A percentile compares a stretch with the other conserved stretches of the same genome.
phyloP scores from a whole-genome alignment of 106 monocot species.

The Allium fistulosum region DNA sequence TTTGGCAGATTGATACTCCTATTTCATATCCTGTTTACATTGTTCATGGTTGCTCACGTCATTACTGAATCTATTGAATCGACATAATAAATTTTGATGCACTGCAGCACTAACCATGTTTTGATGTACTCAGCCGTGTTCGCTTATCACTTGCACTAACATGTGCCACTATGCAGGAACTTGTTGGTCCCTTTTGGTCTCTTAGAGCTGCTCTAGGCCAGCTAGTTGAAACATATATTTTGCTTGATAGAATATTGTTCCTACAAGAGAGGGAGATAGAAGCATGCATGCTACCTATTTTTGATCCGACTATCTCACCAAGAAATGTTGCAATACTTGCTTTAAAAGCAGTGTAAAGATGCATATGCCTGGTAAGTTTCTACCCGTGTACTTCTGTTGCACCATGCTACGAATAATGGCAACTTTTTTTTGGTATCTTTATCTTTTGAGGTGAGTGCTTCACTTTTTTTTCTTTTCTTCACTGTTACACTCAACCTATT shows the following conservation, averaged over 20 bases:
- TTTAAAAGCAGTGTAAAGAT: slow-evolving; percentile 24
- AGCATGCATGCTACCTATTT: slow-evolving; percentile 66
- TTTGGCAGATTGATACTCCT: too few relatives aligned
- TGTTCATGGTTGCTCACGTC: too few relatives aligned
- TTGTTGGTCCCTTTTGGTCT: slow-evolving; percentile 88
- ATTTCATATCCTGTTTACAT: too few relatives aligned
- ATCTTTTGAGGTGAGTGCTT: too few relatives aligned
- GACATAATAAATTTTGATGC: too few relatives aligned
- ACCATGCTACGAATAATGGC: background rate
- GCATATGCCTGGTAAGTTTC: slow-evolving; percentile 3
- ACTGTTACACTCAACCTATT: too few relatives aligned
- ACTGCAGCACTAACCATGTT: too few relatives aligned
- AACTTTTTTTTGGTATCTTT: background rate
- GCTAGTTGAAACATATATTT: slow-evolving; percentile 77
- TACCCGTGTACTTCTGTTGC: background rate
- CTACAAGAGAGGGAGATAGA: slow-evolving; percentile 71
- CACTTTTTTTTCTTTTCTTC: too few relatives aligned
- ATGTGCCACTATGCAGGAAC: slow-evolving; percentile 40
- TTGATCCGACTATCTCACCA: slow-evolving; percentile 75
- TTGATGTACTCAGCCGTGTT: too few relatives aligned
- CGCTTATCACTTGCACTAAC: too few relatives aligned
- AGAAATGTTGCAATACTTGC: slow-evolving; percentile 83
- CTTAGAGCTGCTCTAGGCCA: slow-evolving; percentile 78
- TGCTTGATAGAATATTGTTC: slow-evolving; percentile 85
- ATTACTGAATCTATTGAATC: too few relatives aligned